Percentiles rank a stretch among this genome's conserved stretches.
Evolutionary conservation across 208 protist genomes (phyloP).

Genomic region (Leishmania martiniquensis): DNA sequence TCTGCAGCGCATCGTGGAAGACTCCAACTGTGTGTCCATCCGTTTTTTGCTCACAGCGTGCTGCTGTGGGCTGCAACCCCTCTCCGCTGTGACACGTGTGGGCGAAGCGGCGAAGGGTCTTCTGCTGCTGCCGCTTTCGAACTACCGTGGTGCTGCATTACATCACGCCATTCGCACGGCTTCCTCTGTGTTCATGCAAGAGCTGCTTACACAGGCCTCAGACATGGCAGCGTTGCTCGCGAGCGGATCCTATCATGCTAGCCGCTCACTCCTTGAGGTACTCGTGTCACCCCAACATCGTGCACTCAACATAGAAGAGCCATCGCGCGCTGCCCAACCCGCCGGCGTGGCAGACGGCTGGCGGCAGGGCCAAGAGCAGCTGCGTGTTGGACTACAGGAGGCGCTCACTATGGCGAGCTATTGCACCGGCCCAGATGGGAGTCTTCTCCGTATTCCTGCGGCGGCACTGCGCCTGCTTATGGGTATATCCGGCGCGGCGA

Average conservation of each 20-base stretch:
- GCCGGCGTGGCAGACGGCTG: constrained; percentile 26
- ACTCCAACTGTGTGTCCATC: constrained; percentile 37
- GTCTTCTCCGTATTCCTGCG: constrained; percentile 33
- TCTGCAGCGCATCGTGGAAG: constrained; percentile 36
- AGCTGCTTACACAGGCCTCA: constrained; percentile 37
- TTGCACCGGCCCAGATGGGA: constrained; percentile 31
- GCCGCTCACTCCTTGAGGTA: constrained; percentile 30
- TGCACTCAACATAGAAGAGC: constrained; percentile 15
- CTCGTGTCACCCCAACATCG: constrained; percentile 15
- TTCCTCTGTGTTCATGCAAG: constrained; percentile 34
- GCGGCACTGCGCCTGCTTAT: constrained; percentile 41
- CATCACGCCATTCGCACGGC: constrained; percentile 40
- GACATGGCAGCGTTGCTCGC: constrained; percentile 33
- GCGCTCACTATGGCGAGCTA: constrained; percentile 32
- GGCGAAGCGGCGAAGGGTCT: constrained; percentile 46
- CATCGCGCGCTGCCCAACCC: constrained; percentile 29
- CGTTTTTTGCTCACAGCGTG: constrained; percentile 46
- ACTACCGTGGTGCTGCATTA: constrained; percentile 35
- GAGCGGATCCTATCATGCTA: constrained; percentile 36
- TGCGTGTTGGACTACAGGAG: constrained; percentile 32
- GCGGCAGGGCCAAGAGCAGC: constrained; percentile 33
- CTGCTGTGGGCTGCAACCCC: constrained; percentile 61
- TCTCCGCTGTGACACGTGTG: constrained; percentile 51
- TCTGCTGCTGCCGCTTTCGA: constrained; percentile 51
- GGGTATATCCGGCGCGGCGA: constrained; percentile 40